These are phyloP conservation scores for Ajuga reptans DNA, from an alignment of 305 asterid genomes.

Conservation along the genomic window DNA sequence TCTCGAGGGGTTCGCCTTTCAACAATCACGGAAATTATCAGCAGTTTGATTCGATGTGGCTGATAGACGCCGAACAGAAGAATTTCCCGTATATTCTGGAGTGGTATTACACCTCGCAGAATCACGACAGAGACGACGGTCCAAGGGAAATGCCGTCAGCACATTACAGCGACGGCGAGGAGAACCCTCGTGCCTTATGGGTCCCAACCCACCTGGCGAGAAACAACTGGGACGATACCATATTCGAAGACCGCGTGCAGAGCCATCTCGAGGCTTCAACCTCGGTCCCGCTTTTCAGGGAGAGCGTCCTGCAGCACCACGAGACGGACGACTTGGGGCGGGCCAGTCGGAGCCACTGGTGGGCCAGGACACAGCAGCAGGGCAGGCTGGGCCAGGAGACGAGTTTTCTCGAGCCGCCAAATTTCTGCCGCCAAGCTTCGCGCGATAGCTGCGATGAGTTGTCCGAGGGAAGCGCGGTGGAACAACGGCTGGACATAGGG, in stretches of 20 bases:
- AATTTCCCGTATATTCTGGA: constrained; percentile 74
- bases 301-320: constrained; percentile 50
- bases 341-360: constrained; percentile 52
- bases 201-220: constrained; percentile 28
- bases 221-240: constrained; percentile 44
- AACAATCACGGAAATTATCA: constrained; percentile 29
- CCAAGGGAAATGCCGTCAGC: constrained; percentile 25
- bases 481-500: constrained; percentile 34
- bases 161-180: constrained; percentile 29
- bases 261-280: constrained; percentile 60
- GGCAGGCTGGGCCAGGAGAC: constrained; percentile 33
- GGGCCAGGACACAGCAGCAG: constrained; percentile 43
- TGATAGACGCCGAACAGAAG: constrained; percentile 51
- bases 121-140: constrained; percentile 34
- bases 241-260: constrained; percentile 35
- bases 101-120: constrained; percentile 66
- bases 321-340: constrained; percentile 26
- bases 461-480: constrained; percentile 50
- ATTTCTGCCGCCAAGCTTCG: constrained; percentile 28
- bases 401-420: constrained; percentile 83
- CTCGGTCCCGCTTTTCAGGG: constrained; percentile 62
- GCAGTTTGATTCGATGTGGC: constrained; percentile 56
- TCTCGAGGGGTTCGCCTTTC: constrained; percentile 36
- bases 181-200: constrained; percentile 37
- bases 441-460: constrained; percentile 28